Evolutionary conservation across 2,329 filamentous ascomycete genomes (phyloP).

Genomic region (Dothistroma pini): DNA sequence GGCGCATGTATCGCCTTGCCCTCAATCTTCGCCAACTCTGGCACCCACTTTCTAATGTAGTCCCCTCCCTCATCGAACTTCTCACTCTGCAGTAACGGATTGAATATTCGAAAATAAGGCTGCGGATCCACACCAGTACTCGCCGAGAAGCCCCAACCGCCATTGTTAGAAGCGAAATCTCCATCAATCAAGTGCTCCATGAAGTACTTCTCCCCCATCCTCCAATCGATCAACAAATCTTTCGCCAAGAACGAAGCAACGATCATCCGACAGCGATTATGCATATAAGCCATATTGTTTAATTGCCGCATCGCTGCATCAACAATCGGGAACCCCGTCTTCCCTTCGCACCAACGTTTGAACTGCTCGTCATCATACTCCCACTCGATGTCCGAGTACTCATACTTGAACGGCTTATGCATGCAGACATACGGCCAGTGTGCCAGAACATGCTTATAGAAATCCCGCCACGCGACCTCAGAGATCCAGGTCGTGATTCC

Average conservation of each 20-base stretch:
- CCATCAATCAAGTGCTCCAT: slow-evolving; percentile 78
- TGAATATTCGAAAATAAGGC: slow-evolving; percentile 89
- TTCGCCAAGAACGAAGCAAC: slow-evolving; percentile 77
- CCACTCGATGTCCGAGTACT: slow-evolving; percentile 80
- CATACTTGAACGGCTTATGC: slow-evolving; percentile 76
- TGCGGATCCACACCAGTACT: slow-evolving; percentile 76
- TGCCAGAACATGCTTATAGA: slow-evolving; percentile 80
- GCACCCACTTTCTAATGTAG: slow-evolving; percentile 80
- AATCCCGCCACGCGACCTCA: slow-evolving; percentile 82
- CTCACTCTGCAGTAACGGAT: slow-evolving; percentile 78
- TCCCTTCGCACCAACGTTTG: slow-evolving; percentile 67
- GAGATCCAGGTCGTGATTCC: slow-evolving; percentile 73
- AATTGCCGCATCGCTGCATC: slow-evolving; percentile 84
- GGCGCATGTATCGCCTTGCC: slow-evolving; percentile 77
- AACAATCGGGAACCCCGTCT: slow-evolving; percentile 77
- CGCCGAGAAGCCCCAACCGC: slow-evolving; percentile 64
- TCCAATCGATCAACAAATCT: slow-evolving; percentile 78
- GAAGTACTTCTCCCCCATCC: slow-evolving; percentile 75
- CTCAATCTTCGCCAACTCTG: slow-evolving; percentile 62
- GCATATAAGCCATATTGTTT: slow-evolving; percentile 67
- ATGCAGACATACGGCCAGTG: slow-evolving; percentile 82
- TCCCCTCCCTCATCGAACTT: slow-evolving; percentile 76
- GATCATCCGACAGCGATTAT: slow-evolving; percentile 82
- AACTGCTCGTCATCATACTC: slow-evolving; percentile 70
- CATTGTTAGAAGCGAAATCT: slow-evolving; percentile 75